These are phyloP conservation scores for Pseudogymnoascus verrucosus DNA, from an alignment of 2,329 filamentous ascomycete genomes.

Conservation along the genomic window DNA sequence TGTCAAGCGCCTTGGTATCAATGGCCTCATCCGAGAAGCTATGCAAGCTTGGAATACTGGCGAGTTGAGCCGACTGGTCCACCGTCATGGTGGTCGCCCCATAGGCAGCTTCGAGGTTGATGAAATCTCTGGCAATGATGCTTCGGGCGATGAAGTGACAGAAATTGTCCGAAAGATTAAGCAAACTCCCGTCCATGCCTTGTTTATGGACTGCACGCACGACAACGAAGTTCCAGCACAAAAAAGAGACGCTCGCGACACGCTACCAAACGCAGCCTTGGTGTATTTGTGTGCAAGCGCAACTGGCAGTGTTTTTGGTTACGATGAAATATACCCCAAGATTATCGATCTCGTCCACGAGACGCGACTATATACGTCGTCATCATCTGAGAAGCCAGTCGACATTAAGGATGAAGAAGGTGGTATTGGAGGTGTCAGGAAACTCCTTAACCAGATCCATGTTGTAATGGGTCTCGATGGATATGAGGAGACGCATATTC, in stretches of 20 bases:
- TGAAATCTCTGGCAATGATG: conserved; percentile 61
- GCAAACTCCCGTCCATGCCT: conserved; percentile 78
- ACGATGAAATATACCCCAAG: conserved; percentile 91
- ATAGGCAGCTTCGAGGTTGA: conserved; percentile 98
- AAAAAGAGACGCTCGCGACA: conserved; percentile 89
- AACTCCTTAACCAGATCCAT: conserved; percentile 89
- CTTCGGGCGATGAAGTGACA: conserved; percentile 28
- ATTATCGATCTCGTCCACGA: conserved; percentile 91
- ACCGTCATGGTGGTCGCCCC: conserved; percentile 84
- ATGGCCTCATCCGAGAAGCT: conserved; percentile 86
- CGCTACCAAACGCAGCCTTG: conserved; percentile 84
- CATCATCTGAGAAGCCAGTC: conserved; percentile 58
- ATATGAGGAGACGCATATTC: conserved; percentile 91
- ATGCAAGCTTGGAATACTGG: conserved; percentile 98
- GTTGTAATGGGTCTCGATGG: conserved; percentile 91
- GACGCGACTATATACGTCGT: conserved; percentile 71
- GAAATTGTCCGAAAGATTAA: conserved; percentile 76
- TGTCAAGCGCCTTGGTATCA: conserved; percentile 84
- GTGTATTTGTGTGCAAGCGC: conserved; percentile 95
- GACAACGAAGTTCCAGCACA: conserved; percentile 96
- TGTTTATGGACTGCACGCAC: conserved; percentile 99
- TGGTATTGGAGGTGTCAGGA: conserved; percentile 86
- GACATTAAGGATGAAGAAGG: conserved; percentile 63
- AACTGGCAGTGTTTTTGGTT: conserved; percentile 94
- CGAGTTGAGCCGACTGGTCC: conserved; percentile 86